Evolutionary conservation across 345 rosid genomes (phyloP).

Genomic region (Eucalyptus pumila): DNA sequence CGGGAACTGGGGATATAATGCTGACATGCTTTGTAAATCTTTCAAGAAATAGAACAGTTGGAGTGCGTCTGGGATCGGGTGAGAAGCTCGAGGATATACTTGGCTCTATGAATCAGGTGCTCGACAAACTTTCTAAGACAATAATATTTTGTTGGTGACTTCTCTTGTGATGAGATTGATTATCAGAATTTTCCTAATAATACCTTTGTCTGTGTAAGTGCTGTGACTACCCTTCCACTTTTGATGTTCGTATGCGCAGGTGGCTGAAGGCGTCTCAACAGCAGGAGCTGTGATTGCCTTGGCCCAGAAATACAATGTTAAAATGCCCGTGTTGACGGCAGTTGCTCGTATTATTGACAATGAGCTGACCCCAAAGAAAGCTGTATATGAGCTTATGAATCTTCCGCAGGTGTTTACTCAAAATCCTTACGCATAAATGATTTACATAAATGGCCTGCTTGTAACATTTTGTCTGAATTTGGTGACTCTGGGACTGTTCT

Average conservation of each 20-base stretch:
- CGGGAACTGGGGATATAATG: conserved; percentile 97
- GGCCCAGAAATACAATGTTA: conserved; percentile 91
- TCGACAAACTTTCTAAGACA: not conserved
- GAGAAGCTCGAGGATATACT: conserved; percentile 79
- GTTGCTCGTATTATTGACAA: conserved; percentile 83
- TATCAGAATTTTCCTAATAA: not conserved
- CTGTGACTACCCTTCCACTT: not conserved
- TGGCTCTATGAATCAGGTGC: conserved; percentile 80
- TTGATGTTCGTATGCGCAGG: conserved; percentile 15
- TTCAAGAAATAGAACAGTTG: conserved; percentile 83
- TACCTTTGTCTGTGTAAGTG: not conserved
- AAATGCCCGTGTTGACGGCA: conserved; percentile 89
- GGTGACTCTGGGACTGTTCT: not conserved
- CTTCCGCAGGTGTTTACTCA: conserved; percentile 17
- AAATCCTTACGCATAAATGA: not conserved
- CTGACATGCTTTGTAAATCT: conserved; percentile 92
- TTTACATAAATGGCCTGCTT: not conserved
- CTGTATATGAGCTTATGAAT: conserved; percentile 75
- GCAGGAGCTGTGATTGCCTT: conserved; percentile 93
- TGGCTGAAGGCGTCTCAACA: conserved; percentile 92
- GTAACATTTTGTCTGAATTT: not conserved
- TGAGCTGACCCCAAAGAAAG: conserved; percentile 77
- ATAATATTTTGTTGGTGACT: not conserved
- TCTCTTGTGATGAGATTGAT: not conserved
- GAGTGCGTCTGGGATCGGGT: conserved; percentile 90